Base-by-base conservation (phyloP, 345 rosid species). In the Rhodamnia rubescens region DNA sequence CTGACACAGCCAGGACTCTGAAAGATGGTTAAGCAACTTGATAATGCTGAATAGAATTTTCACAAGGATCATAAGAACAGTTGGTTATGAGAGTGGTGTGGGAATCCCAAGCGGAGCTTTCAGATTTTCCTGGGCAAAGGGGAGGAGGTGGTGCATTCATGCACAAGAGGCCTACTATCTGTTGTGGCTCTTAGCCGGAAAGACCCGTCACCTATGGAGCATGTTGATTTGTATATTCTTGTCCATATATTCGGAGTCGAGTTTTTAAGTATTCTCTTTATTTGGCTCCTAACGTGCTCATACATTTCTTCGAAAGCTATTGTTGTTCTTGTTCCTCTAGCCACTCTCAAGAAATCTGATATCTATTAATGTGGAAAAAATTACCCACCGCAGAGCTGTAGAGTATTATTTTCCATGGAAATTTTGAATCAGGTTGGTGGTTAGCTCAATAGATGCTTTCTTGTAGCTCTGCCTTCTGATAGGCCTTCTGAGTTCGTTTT, bases 341-440 rank as follows among this genome's bases (percentile, higher is more conserved):
- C 32, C 74, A 32, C 21, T 27, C 21, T 61, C 21, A 61, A 52
- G 18, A 52, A 52, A 13, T 52, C 53, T 52, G 53, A 52, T 52
- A 12, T 13, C 80, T 27, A 40, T 27, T 40, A 52, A 52, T 12
- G 18, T 52, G 14, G 53, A 14, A 52, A 52, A 52, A 12, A 18
- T 13, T 14, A 52, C 53, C 15, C 53, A 69, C 3, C 21, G 40
- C 29, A 40, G 42, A 14, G 42, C 6, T 12, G 29, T 27, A 29
- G 24, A 53, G 51, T 49, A 24, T 50, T 54, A 26, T 51, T 81
- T 57, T 90, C 90, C 26, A 83, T 93, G 4, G 94, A 95, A 89
- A 95, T 93, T 47, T 85, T 93, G 81, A 90, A 92, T 74, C 88
- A 84, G 64, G 95, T 90, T 11, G 53, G 12, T 51, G 53, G 53